phyloP scores from a whole-genome alignment of 73 alveolate genomes.

The Chromera velia region DNA sequence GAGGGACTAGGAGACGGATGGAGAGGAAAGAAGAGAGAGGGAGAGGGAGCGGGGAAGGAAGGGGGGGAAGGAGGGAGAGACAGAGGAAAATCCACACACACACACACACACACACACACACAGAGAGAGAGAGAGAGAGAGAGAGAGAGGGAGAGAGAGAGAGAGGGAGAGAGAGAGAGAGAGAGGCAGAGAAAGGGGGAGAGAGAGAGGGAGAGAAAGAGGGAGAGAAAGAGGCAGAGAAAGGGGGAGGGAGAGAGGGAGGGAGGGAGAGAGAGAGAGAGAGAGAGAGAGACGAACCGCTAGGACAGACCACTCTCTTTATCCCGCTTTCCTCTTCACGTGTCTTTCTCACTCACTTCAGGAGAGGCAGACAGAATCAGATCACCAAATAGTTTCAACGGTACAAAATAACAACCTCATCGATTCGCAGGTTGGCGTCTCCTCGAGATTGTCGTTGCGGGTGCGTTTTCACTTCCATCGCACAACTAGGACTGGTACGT shows the following conservation, averaged over 20 bases:
- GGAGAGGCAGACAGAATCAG: no score
- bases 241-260: background rate
- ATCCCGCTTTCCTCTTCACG: no score
- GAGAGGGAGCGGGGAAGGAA: background rate
- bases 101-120: conserved; percentile 1
- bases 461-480: no score
- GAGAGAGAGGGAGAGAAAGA: conserved; percentile 1
- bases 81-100: background rate
- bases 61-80: background rate
- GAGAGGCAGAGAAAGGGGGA: background rate
- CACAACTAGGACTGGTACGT: no score
- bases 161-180: conserved; percentile 8
- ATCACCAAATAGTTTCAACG: no score
- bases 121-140: conserved; percentile 12
- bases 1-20: background rate
- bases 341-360: no score
- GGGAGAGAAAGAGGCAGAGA: conserved; percentile 7
- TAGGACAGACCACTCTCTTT: no score
- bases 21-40: conserved; percentile 2
- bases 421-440: no score
- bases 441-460: no score
- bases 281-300: conserved; percentile 3
- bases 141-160: conserved; percentile 3
- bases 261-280: conserved; percentile 7
- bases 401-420: no score